A percentile compares a stretch with the other conserved stretches of the same genome.
Conservation (phyloP, 306 rosid species). For the Quercus variabilis region DNA sequence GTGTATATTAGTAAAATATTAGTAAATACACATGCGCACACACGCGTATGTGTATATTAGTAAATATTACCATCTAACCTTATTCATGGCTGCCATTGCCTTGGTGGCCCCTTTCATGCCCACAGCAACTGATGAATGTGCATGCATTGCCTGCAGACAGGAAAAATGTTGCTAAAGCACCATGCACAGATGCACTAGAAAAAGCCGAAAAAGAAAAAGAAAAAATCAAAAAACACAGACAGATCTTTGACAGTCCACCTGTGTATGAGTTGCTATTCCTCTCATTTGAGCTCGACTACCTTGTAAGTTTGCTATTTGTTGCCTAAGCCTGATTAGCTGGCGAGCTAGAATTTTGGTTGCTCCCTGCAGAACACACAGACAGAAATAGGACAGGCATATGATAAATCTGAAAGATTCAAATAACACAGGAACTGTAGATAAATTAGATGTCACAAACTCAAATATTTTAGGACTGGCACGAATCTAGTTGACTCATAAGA, state of each 20-base stretch:
- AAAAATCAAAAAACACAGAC: neutral
- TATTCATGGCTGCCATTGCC: constrained; percentile 89
- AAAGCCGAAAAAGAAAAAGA: neutral
- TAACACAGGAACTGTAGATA: neutral
- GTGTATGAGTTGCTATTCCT: constrained; percentile 98
- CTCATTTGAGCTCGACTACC: constrained; percentile 99
- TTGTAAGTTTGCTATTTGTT: constrained; percentile 91
- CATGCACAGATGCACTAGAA: neutral
- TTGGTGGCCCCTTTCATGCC: constrained; percentile 91
- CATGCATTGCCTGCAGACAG: constrained; percentile 80
- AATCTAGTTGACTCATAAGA: neutral
- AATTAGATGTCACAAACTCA: neutral
- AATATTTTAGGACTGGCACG: neutral
- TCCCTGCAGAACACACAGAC: constrained; percentile 44
- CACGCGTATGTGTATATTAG: neutral
- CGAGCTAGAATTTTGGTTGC: constrained; percentile 94
- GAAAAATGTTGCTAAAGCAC: constrained; percentile 16
- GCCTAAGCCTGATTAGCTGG: constrained; percentile 90
- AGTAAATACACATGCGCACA: too few species aligned
- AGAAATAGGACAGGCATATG: constrained; percentile 4
- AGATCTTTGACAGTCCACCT: constrained; percentile 44
- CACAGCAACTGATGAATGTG: constrained; percentile 89
- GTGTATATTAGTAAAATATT: neutral
- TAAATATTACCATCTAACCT: constrained; percentile 42
- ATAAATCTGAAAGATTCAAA: neutral